phyloP scores from a whole-genome alignment of 768 basidiomycete species.

The Lentinula lateritia region DNA sequence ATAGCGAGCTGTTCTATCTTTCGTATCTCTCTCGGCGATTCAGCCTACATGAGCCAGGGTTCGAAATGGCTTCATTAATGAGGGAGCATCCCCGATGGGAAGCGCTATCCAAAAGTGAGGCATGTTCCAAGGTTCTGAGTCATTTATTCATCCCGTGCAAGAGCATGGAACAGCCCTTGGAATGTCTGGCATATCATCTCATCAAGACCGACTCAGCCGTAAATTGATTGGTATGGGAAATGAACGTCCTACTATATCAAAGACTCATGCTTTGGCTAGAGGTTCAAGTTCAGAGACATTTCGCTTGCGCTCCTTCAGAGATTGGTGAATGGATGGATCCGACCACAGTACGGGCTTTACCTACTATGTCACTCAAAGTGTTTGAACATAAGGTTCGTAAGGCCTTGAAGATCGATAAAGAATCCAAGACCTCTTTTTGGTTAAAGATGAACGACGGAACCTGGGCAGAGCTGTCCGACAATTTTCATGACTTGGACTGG shows the following conservation, averaged over 20 bases:
- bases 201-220: constrained; percentile 50
- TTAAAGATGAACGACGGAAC: constrained; percentile 45
- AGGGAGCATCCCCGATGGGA: constrained; percentile 61
- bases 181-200: constrained; percentile 17
- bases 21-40: constrained; percentile 52
- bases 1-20: constrained; percentile 81
- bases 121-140: not conserved
- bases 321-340: constrained; percentile 14
- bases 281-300: constrained; percentile 12
- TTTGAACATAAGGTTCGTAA: constrained; percentile 65
- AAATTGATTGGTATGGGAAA: constrained; percentile 54
- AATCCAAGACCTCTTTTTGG: constrained; percentile 43
- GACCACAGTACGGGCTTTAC: constrained; percentile 47
- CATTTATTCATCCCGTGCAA: constrained; percentile 18
- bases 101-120: constrained; percentile 57
- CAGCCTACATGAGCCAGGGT: constrained; percentile 29
- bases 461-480: constrained; percentile 41
- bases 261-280: constrained; percentile 13
- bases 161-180: constrained; percentile 55
- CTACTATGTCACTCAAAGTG: constrained; percentile 61
- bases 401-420: constrained; percentile 27
- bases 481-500: constrained; percentile 59
- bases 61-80: constrained; percentile 24
- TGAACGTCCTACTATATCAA: not conserved
- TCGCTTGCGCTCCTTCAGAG: constrained; percentile 10